phyloP scores from a whole-genome alignment of 768 basidiomycete genomes.

The Suillus plorans region DNA sequence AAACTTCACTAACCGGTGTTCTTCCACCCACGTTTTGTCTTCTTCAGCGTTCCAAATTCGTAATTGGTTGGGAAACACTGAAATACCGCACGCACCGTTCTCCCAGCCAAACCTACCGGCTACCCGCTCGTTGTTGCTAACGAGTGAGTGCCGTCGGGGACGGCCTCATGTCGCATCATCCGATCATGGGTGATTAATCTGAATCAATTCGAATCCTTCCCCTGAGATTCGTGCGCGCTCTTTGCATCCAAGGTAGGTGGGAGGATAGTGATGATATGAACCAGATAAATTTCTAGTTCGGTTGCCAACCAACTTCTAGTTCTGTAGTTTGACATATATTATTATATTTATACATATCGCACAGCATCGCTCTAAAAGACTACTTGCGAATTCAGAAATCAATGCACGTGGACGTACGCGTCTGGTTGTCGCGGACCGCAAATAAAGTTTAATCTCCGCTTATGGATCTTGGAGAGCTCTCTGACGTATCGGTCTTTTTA shows the following conservation, averaged over 20 bases:
- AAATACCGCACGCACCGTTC: background rate
- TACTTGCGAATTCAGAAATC: background rate
- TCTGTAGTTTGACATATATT: background rate
- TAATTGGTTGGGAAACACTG: no score
- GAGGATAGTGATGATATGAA: background rate
- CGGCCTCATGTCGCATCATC: background rate
- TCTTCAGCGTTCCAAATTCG: background rate
- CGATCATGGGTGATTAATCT: background rate
- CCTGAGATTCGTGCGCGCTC: background rate
- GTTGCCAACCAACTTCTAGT: background rate
- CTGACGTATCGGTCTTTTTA: conserved; percentile 1
- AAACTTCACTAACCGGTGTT: background rate
- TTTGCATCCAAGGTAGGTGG: background rate
- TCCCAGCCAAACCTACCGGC: background rate
- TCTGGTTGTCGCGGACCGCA: conserved; percentile 6
- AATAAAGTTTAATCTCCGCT: conserved; percentile 13
- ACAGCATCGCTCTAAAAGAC: background rate
- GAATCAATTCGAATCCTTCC: background rate
- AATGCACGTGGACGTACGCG: conserved; percentile 3
- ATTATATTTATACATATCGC: background rate
- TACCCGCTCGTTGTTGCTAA: background rate
- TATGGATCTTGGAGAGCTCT: conserved; percentile 9
- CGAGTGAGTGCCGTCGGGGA: background rate
- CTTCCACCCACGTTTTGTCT: background rate
- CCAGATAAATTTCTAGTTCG: background rate